phyloP scores from a whole-genome alignment of 2,329 filamentous ascomycete species.

The Neospermospora avenae region DNA sequence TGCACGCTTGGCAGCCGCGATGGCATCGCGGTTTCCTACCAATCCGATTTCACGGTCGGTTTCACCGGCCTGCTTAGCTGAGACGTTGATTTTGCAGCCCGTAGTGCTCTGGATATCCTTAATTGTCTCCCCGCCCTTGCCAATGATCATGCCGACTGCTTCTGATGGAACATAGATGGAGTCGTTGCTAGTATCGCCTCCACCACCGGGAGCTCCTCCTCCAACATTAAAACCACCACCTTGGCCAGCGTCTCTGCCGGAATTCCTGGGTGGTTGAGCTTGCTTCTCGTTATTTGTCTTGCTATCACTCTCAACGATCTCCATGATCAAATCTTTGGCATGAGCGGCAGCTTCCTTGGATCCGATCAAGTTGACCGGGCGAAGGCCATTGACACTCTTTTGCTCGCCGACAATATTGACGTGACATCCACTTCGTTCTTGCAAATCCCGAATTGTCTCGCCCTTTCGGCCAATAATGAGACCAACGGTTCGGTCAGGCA shows the following conservation, averaged over 20 bases:
- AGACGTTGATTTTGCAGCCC: slow-evolving; percentile 93
- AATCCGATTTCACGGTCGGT: slow-evolving; percentile 83
- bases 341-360: slow-evolving; percentile 68
- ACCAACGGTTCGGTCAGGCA: slow-evolving; percentile 87
- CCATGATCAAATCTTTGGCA: slow-evolving; percentile 85
- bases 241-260: slow-evolving; percentile 42
- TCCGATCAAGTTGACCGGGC: slow-evolving; percentile 88
- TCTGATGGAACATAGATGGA: slow-evolving; percentile 84
- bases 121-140: slow-evolving; percentile 90
- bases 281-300: slow-evolving; percentile 42
- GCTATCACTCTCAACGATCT: slow-evolving; percentile 91
- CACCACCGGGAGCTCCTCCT: slow-evolving; percentile 38
- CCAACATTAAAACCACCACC: slow-evolving; percentile 41
- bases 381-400: slow-evolving; percentile 85
- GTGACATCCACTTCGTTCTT: slow-evolving; percentile 89
- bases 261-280: slow-evolving; percentile 42
- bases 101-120: slow-evolving; percentile 87
- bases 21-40: slow-evolving; percentile 73
- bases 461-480: slow-evolving; percentile 92
- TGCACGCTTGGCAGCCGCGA: slow-evolving; percentile 74
- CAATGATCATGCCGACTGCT: slow-evolving; percentile 94
- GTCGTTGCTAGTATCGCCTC: slow-evolving; percentile 71
- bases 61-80: slow-evolving; percentile 76
- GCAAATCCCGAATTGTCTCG: slow-evolving; percentile 88
- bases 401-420: slow-evolving; percentile 94